Conservation (phyloP, 2,329 filamentous ascomycete species). For the Achaetomium macrosporum region DNA sequence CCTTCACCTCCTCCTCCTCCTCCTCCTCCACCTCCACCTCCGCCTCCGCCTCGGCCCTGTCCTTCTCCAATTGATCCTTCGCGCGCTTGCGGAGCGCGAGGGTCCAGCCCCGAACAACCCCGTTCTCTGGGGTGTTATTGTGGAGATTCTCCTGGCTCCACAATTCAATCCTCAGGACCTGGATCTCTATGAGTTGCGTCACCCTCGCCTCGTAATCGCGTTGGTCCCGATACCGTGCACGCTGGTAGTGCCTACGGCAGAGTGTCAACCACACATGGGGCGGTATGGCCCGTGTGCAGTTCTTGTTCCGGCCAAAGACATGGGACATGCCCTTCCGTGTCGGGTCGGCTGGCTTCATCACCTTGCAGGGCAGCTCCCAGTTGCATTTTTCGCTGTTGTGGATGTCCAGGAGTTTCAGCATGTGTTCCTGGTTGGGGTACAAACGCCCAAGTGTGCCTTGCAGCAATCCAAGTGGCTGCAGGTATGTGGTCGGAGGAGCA, state of each 20-base stretch:
- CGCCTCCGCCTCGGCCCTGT: not conserved
- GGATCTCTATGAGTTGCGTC: constrained; percentile 56
- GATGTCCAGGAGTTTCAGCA: no score
- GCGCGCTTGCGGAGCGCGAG: constrained; percentile 61
- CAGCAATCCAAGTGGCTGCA: no score
- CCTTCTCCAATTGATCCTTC: constrained; percentile 40
- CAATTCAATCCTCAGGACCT: constrained; percentile 55
- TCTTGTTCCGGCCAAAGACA: constrained; percentile 78
- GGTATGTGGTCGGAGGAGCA: no score
- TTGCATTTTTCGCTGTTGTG: not conserved
- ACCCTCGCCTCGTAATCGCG: constrained; percentile 57
- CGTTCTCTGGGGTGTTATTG: constrained; percentile 27
- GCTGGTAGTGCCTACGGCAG: constrained; percentile 80
- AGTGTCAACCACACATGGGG: constrained; percentile 66
- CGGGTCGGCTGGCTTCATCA: no score
- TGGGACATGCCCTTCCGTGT: constrained; percentile 71
- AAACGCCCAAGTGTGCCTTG: no score
- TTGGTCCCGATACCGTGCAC: constrained; percentile 62
- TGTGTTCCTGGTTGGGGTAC: no score
- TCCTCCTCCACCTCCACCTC: not conserved
- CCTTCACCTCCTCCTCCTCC: no score
- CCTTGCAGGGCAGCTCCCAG: not conserved
- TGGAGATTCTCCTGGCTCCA: constrained; percentile 53
- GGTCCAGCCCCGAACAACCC: constrained; percentile 53
- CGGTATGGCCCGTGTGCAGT: constrained; percentile 65